A percentile compares a stretch with the other conserved stretches of the same genome.
Conservation (phyloP, 1,284 basidiomycete genomes). For the Mycena sp. region DNA sequence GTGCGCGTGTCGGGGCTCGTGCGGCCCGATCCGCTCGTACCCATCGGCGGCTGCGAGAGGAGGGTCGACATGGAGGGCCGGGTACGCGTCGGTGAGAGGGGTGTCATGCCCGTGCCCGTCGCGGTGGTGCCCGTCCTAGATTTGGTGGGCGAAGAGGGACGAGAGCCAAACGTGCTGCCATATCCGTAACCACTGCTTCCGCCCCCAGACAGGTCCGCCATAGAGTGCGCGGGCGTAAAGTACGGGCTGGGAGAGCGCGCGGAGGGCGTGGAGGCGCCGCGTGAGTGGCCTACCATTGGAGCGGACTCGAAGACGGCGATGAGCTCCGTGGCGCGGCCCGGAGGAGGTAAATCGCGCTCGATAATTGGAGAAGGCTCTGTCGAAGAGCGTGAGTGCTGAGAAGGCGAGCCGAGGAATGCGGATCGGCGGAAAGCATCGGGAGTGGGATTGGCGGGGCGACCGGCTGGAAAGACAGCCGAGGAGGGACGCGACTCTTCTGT, state of each 20-base stretch:
- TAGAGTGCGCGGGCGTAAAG: constrained; percentile 12
- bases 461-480: constrained; percentile 40
- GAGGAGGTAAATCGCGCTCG: constrained; percentile 53
- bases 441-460: constrained; percentile 36
- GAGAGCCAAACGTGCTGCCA: constrained; percentile 30
- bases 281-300: constrained; percentile 54
- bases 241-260: constrained; percentile 46
- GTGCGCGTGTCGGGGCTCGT: background rate
- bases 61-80: constrained; percentile 28
- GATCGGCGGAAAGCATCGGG: constrained; percentile 53
- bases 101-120: background rate
- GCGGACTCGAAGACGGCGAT: constrained; percentile 80
- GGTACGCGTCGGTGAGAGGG: constrained; percentile 15
- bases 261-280: constrained; percentile 63
- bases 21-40: constrained; percentile 14
- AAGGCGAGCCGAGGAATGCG: constrained; percentile 35
- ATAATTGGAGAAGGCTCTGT: constrained; percentile 53
- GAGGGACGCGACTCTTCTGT: constrained; percentile 55
- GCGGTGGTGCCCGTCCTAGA: constrained; percentile 10
- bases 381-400: constrained; percentile 51
- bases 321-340: constrained; percentile 71
- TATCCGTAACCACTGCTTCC: constrained; percentile 5
- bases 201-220: background rate
- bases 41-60: constrained; percentile 31
- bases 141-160: constrained; percentile 27